Percentiles rank a stretch among this genome's conserved stretches.
These are phyloP conservation scores for Mycena albidolilacea DNA, from an alignment of 768 basidiomycete species.

Conservation along the genomic window DNA sequence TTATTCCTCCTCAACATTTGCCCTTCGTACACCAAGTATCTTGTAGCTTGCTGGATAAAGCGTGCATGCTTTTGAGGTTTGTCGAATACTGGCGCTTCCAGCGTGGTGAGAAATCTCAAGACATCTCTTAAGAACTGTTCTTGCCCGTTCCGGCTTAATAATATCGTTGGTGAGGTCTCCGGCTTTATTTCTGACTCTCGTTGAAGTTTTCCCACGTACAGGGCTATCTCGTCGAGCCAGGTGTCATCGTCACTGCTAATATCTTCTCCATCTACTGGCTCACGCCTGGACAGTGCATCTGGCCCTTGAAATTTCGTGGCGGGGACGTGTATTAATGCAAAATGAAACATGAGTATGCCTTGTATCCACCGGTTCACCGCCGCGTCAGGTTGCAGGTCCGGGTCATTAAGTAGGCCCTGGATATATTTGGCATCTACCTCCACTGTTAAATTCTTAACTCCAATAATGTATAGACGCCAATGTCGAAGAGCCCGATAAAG, in stretches of 20 bases:
- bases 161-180: background rate
- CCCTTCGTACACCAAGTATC: constrained; percentile 34
- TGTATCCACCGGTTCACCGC: background rate
- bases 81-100: constrained; percentile 17
- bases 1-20: constrained; percentile 32
- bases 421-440: constrained; percentile 3
- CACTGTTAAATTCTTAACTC: background rate
- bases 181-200: no score
- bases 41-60: constrained; percentile 29
- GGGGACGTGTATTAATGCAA: background rate
- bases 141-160: no score
- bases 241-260: background rate
- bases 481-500: background rate
- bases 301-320: constrained; percentile 10
- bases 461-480: constrained; percentile 6
- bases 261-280: background rate
- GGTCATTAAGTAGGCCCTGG: background rate
- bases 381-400: background rate
- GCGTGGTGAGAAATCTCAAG: no score
- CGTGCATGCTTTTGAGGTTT: background rate
- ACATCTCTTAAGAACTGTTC: background rate
- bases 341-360: constrained; percentile 4
- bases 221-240: background rate
- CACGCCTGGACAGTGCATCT: background rate
- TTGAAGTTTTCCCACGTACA: background rate